Base-by-base conservation (phyloP, 805 yeast genomes). In the Isabelozyma pseudorhagii region DNA sequence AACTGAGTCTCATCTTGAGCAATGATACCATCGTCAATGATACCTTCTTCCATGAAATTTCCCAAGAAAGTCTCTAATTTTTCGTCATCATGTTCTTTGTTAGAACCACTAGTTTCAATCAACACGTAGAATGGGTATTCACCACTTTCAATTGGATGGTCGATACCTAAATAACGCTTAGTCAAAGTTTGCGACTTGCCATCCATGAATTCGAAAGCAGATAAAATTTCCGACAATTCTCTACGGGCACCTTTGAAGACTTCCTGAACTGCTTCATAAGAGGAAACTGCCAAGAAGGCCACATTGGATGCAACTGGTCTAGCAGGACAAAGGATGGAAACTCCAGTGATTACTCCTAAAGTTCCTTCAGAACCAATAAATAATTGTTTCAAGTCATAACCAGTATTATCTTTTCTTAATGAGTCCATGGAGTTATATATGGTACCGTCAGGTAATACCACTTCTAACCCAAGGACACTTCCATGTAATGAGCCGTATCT, bases 201-300 rank as follows among this genome's bases (percentile, higher is more conserved):
- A 66, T 92, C 98, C 97, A 92, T 92, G 57, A 91, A 87, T 68
- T 92, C 98, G 68, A 91, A 92, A 8, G 97, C 97, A 29, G 96
- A 87, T 53, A 92, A 74, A 55, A 93, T 84, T 66, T 92, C 98
- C 39, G 87, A 81, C 39, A 92, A 80, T 56, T 89, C 96, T 42
- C 71, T 67, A 59, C 87, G 86, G 21, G 97, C 96, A 54, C 80
- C 81, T 34, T 81, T 83, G 68, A 91, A 92, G 1, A 91, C 84
- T 59, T 85, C 72, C 68, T 85, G 93, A 44, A 92, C 97, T n/a
- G 84, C 80, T 58, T 88, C 94, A 66, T 85, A 92, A 17, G 85
- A 81, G 14, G 84, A 82, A 13, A 91, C 82, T 7, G 93, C 97
- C 55, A 93, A 77, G 56, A 91, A 87, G 4, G 96, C 96, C 51